A percentile compares a stretch with the other conserved stretches of the same genome.
phyloP scores from a whole-genome alignment of 179 eudicot genomes.

The Gypsophila paniculata region DNA sequence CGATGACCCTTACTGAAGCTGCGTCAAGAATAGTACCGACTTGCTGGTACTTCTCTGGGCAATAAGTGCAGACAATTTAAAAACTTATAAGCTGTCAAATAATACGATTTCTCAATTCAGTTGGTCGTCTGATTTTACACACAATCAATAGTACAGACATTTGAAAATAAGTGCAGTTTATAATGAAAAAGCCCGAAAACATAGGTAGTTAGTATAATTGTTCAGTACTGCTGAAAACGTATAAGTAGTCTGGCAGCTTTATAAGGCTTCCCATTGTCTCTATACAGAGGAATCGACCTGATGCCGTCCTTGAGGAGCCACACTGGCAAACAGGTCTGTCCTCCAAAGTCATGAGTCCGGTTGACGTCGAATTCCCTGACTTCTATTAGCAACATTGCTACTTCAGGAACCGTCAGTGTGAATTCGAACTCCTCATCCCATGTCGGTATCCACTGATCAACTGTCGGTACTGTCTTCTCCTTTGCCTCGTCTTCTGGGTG shows the following conservation, averaged over 20 bases:
- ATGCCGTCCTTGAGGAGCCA: conserved; percentile 35
- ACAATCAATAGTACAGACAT: background rate
- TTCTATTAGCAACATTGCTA: conserved; percentile 46
- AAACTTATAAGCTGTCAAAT: background rate
- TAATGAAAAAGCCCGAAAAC: no score
- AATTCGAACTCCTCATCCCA: conserved; percentile 50
- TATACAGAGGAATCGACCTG: conserved; percentile 36
- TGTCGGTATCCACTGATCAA: conserved; percentile 40
- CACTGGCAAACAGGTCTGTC: conserved; percentile 46
- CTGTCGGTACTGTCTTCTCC: conserved; percentile 29
- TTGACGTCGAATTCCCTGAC: conserved; percentile 40
- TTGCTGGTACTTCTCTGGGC: background rate
- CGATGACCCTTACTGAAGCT: no score
- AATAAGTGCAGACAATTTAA: background rate
- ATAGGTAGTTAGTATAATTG: background rate
- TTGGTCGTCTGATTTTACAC: background rate
- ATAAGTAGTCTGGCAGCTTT: conserved; percentile 39
- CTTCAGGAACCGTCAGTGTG: conserved; percentile 39
- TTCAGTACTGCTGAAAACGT: conserved; percentile 32
- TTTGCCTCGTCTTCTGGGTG: conserved; percentile 32
- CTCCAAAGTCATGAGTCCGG: conserved; percentile 40
- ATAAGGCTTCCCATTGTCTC: conserved; percentile 30
- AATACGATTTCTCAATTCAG: background rate
- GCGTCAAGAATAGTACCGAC: background rate
- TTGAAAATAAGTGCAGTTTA: background rate